Base-by-base conservation (phyloP, 75 land plant genomes). In the Pinus taeda region DNA sequence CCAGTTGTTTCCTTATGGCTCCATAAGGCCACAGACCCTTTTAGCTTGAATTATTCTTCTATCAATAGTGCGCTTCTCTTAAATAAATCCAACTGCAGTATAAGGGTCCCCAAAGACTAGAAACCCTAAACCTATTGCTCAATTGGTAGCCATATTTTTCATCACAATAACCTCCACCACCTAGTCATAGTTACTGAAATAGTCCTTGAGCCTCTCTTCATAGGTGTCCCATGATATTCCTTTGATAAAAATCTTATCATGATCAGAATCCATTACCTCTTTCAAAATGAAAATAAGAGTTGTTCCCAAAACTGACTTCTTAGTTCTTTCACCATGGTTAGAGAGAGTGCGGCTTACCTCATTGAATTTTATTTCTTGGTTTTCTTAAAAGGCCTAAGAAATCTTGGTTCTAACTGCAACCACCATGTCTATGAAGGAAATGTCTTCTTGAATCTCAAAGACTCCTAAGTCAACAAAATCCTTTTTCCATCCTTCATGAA, bases 341-440 rank as follows among this genome's bases (percentile, higher is more conserved):
- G n/a, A n/a, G n/a, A n/a, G n/a, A n/a, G n/a, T n/a, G n/a, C n/a
- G n/a, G n/a, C n/a, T n/a, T n/a, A n/a, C n/a, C n/a, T n/a, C n/a
- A n/a, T n/a, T n/a, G n/a, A n/a, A n/a, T n/a, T n/a, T n/a, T n/a
- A n/a, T n/a, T n/a, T n/a, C n/a, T n/a, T n/a, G n/a, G n/a, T n/a
- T n/a, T n/a, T n/a, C n/a, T n/a, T n/a, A n/a, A n/a, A n/a, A n/a
- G n/a, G n/a, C n/a, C n/a, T 97, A 98, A 0, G 88, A 62, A 61
- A 76, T 79, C 75, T 75, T 83, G 7, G 95, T 95, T 76, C 99
- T 81, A 3, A 97, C 90, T 0, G 92, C 93, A 63, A 97, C 88
- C 37, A 95, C 95, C 99, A 97, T 97, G 60, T 97, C 94, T 73
- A 82, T 91, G 71, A 95, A 97, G 9, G 98, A 87, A 55, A 97